These are phyloP conservation scores for Alternaria sp. DNA, from an alignment of 2,329 filamentous ascomycete species.

Conservation along the genomic window DNA sequence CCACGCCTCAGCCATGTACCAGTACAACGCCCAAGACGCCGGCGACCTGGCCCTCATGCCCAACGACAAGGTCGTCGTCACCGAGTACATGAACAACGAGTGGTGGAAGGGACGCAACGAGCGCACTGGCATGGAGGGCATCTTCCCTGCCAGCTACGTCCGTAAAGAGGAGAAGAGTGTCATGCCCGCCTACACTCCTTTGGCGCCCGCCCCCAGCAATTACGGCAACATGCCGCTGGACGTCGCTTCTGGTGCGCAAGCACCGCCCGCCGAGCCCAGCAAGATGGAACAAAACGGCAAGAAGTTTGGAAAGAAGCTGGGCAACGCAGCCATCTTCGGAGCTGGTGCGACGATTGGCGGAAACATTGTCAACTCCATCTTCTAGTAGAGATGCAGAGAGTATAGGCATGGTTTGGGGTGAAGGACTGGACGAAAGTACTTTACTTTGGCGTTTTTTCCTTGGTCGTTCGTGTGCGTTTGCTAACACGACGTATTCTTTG, in stretches of 20 bases:
- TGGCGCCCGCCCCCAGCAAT: slow-evolving; percentile 62
- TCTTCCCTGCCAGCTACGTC: slow-evolving; percentile 94
- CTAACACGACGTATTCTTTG: background rate
- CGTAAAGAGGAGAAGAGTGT: slow-evolving; percentile 69
- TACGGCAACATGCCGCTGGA: slow-evolving; percentile 79
- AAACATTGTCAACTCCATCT: slow-evolving; percentile 71
- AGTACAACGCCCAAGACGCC: slow-evolving; percentile 79
- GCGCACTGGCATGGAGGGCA: slow-evolving; percentile 83
- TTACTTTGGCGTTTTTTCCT: slow-evolving; percentile 1
- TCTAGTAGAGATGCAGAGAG: slow-evolving; percentile 12
- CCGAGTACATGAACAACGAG: slow-evolving; percentile 94
- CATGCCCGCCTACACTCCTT: slow-evolving; percentile 50
- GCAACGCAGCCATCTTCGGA: slow-evolving; percentile 86
- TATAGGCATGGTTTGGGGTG: background rate
- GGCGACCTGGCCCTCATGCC: slow-evolving; percentile 83
- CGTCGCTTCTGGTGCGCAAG: slow-evolving; percentile 66
- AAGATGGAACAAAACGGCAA: slow-evolving; percentile 82
- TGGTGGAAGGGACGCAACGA: slow-evolving; percentile 95
- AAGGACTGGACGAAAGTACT: background rate
- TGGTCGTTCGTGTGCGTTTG: background rate
- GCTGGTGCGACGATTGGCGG: slow-evolving; percentile 90
- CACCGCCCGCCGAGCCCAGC: slow-evolving; percentile 58
- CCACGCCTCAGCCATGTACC: slow-evolving; percentile 82
- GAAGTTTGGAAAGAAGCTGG: slow-evolving; percentile 96
- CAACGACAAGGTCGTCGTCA: slow-evolving; percentile 80